Percentiles rank a stretch among this genome's conserved stretches.
These are phyloP conservation scores for Claviceps capensis DNA, from an alignment of 2,329 filamentous ascomycete genomes.

Conservation along the genomic window DNA sequence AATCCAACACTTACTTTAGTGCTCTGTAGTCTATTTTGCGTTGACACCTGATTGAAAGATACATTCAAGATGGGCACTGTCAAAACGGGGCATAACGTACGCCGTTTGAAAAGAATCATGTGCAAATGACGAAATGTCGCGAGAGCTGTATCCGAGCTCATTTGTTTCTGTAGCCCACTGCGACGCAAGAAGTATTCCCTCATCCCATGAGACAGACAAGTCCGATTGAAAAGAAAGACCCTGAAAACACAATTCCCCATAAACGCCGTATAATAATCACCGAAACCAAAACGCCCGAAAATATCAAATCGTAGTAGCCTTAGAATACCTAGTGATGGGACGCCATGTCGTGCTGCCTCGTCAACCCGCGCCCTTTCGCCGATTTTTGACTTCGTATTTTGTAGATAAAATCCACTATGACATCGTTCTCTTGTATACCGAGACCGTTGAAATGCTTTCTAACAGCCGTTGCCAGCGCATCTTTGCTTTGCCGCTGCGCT, in stretches of 20 bases:
- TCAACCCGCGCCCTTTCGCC: conserved; percentile 13
- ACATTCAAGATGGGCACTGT: too few species aligned
- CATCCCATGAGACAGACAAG: not conserved
- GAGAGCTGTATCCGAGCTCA: too few species aligned
- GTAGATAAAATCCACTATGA: conserved; percentile 68
- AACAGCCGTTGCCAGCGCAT: conserved; percentile 57
- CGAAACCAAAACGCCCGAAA: not conserved
- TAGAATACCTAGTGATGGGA: conserved; percentile 39
- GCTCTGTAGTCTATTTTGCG: too few species aligned
- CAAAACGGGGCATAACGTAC: not conserved
- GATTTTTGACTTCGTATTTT: conserved; percentile 35
- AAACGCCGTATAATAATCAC: not conserved
- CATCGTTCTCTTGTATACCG: conserved; percentile 68
- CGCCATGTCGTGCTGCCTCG: conserved; percentile 8
- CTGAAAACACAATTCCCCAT: not conserved
- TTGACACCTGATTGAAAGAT: too few species aligned
- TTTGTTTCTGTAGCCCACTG: not conserved
- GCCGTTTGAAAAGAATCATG: not conserved
- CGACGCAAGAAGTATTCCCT: not conserved
- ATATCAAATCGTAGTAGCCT: not conserved
- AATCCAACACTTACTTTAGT: too few species aligned
- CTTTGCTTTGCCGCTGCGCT: conserved; percentile 54
- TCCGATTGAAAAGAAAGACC: not conserved
- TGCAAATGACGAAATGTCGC: not conserved
- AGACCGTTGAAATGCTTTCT: conserved; percentile 75